These are phyloP conservation scores for Platanus orientalis DNA, from an alignment of 164 flowering plant species.

Conservation along the genomic window DNA sequence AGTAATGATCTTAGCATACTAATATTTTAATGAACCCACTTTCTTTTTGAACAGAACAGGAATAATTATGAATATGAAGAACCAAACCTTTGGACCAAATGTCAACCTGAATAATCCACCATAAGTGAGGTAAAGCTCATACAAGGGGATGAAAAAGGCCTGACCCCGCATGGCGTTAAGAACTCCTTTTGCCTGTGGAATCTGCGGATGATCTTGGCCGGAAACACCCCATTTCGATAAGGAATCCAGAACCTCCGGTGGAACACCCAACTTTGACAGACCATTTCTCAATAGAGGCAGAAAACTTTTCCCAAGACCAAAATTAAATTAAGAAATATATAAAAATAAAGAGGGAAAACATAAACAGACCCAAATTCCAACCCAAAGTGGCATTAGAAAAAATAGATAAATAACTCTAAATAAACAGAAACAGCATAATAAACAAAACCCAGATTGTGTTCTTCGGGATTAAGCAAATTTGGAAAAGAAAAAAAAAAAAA, in stretches of 20 bases:
- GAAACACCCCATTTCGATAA: conserved; percentile 35
- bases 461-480: neutral
- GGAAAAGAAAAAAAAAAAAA: neutral
- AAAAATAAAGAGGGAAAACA: too few species aligned
- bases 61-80: neutral
- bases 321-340: too few species aligned
- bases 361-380: neutral
- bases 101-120: conserved; percentile 85
- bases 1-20: neutral
- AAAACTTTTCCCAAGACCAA: conserved; percentile 49
- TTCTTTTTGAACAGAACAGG: neutral
- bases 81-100: conserved; percentile 95
- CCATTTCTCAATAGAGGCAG: conserved; percentile 39
- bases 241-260: conserved; percentile 41
- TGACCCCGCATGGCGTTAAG: conserved; percentile 56
- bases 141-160: conserved; percentile 85
- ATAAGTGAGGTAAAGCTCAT: conserved; percentile 81
- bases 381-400: neutral
- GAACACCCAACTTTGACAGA: conserved; percentile 56
- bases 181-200: conserved; percentile 85
- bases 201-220: conserved; percentile 30
- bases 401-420: neutral
- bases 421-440: too few species aligned
- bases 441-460: neutral
- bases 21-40: neutral